These are phyloP conservation scores for Candida silvicultrix DNA, from an alignment of 805 yeast genomes.

Conservation along the genomic window DNA sequence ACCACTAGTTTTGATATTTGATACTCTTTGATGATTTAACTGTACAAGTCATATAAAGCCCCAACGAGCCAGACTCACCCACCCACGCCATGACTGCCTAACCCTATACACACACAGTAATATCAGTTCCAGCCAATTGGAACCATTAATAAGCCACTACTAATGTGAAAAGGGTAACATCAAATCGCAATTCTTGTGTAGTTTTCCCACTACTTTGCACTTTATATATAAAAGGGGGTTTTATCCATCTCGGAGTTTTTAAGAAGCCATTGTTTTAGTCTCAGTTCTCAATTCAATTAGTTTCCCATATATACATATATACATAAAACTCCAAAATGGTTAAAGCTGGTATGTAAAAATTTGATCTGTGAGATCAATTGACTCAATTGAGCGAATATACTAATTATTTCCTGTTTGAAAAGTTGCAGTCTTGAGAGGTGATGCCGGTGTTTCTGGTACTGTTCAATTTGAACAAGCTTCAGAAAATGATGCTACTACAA, in stretches of 20 bases:
- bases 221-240: not conserved
- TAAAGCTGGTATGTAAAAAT: conserved; percentile 21
- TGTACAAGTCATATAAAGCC: too few species aligned
- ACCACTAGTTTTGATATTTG: too few species aligned
- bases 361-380: not conserved
- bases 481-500: conserved; percentile 77
- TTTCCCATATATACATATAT: too few species aligned
- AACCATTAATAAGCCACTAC: not conserved
- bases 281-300: too few species aligned
- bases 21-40: too few species aligned
- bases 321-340: conserved; percentile 25
- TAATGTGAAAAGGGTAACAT: not conserved
- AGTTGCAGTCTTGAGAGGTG: conserved; percentile 97
- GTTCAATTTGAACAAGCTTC: conserved; percentile 82
- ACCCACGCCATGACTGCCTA: not conserved
- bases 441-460: conserved; percentile 79
- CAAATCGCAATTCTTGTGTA: too few species aligned
- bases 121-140: not conserved
- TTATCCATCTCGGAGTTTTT: not conserved
- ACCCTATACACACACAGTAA: not conserved
- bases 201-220: too few species aligned
- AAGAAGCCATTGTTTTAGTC: too few species aligned
- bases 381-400: too few species aligned
- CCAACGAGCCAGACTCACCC: too few species aligned
- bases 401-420: too few species aligned